A percentile compares a stretch with the other conserved stretches of the same genome.
Conservation (phyloP, 257 asterid species). For the Eustoma russellianum region DNA sequence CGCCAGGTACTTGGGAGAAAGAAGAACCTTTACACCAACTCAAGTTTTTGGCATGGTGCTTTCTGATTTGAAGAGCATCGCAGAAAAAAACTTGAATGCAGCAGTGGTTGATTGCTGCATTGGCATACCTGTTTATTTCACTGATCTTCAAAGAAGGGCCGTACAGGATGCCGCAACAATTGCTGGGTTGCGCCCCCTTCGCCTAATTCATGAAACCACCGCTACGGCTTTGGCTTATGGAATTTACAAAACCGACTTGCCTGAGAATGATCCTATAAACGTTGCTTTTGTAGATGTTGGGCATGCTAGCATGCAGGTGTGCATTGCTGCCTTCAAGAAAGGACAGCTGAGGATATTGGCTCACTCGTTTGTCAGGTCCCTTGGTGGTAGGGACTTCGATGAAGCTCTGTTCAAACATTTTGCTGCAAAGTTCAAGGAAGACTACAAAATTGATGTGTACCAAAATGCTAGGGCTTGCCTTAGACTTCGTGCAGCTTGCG, state of each 20-base stretch:
- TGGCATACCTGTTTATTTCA: slow-evolving; percentile 86
- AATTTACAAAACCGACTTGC: slow-evolving; percentile 84
- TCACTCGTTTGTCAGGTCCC: slow-evolving; percentile 76
- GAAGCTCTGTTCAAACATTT: slow-evolving; percentile 82
- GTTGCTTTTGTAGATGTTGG: slow-evolving; percentile 86
- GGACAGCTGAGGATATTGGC: slow-evolving; percentile 90
- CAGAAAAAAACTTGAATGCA: slow-evolving; percentile 74
- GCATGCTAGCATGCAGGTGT: slow-evolving; percentile 87
- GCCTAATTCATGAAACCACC: slow-evolving; percentile 92
- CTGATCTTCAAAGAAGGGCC: slow-evolving; percentile 94
- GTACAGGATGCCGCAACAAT: slow-evolving; percentile 90
- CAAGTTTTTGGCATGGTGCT: slow-evolving; percentile 87
- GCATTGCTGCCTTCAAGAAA: slow-evolving; percentile 88
- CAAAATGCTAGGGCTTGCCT: slow-evolving; percentile 92
- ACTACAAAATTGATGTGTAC: slow-evolving; percentile 78
- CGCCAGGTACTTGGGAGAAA: slow-evolving; percentile 75
- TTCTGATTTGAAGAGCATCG: slow-evolving; percentile 71
- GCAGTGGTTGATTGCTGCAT: slow-evolving; percentile 94
- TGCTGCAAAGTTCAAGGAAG: slow-evolving; percentile 87
- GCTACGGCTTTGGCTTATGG: slow-evolving; percentile 97
- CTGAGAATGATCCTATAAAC: slow-evolving; percentile 72
- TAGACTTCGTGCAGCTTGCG: slow-evolving; percentile 89
- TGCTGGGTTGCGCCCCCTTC: slow-evolving; percentile 91
- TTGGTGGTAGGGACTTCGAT: slow-evolving; percentile 95
- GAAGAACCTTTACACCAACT: slow-evolving; percentile 74